These are phyloP conservation scores for Pythium insidiosum DNA, from an alignment of 352 stramenopile species.

Conservation along the genomic window DNA sequence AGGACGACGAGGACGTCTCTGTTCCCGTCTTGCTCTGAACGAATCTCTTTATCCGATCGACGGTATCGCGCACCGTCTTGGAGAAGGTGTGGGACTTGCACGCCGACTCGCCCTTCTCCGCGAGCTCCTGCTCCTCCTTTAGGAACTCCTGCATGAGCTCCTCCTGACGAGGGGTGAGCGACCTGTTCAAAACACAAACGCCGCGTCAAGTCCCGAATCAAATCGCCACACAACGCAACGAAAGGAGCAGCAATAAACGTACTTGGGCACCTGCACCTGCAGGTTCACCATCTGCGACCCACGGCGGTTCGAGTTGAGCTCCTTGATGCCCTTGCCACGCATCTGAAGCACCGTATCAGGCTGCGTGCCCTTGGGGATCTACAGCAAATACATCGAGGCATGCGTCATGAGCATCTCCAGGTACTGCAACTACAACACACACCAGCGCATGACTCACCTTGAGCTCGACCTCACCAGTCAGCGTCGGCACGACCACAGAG, in stretches of 20 bases:
- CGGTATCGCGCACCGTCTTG: conserved; percentile 69
- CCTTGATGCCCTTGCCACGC: conserved; percentile 94
- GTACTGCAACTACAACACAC: not conserved
- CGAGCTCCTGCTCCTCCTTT: conserved; percentile 75
- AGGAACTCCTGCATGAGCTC: conserved; percentile 95
- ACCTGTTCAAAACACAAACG: conserved; percentile 22
- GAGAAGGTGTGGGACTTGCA: conserved; percentile 82
- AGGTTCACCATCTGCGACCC: conserved; percentile 97
- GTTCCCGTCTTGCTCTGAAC: conserved; percentile 52
- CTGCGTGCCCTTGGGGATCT: conserved; percentile 92
- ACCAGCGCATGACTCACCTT: conserved; percentile 50
- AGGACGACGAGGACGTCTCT: not conserved
- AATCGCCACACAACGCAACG: too few relatives aligned
- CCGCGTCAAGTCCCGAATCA: too few relatives aligned
- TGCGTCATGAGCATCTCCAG: too few relatives aligned
- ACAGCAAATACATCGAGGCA: not conserved
- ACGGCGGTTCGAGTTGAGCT: conserved; percentile 87
- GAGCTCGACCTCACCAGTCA: conserved; percentile 96
- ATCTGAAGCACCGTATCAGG: conserved; percentile 95
- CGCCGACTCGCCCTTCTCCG: conserved; percentile 56
- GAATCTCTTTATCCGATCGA: conserved; percentile 87
- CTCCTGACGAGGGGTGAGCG: conserved; percentile 90
- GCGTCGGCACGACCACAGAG: conserved; percentile 93
- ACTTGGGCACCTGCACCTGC: conserved; percentile 94
- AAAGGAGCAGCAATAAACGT: conserved; percentile 12